Conservation (phyloP, 495 filamentous ascomycete genomes). For the Podospora bellae-mahoneyi region DNA sequence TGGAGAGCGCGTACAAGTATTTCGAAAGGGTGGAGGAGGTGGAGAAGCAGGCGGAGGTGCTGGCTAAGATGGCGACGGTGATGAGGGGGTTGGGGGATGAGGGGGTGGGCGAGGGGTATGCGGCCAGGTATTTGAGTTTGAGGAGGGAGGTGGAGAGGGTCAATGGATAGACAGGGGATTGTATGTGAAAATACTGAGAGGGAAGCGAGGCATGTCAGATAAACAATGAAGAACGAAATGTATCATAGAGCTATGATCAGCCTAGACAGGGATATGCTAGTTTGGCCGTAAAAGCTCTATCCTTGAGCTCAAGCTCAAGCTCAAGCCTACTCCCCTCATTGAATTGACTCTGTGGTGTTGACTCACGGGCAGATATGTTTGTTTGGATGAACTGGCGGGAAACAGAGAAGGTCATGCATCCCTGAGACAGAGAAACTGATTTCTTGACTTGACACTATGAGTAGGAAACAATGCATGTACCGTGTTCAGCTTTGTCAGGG, state of each 20-base stretch:
- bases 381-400: not conserved
- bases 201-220: not conserved
- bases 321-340: not conserved
- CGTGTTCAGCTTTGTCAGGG: conserved; percentile 10
- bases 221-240: not conserved
- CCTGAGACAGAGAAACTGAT: not conserved
- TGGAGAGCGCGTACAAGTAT: conserved; percentile 62
- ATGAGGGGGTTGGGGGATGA: conserved; percentile 72
- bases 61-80: conserved; percentile 81
- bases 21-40: conserved; percentile 73
- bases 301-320: not conserved
- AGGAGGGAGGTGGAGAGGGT: conserved; percentile 14
- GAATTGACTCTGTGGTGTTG: too few relatives aligned
- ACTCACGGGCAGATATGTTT: not conserved
- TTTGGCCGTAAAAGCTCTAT: not conserved
- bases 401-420: not conserved
- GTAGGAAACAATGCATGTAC: conserved; percentile 27
- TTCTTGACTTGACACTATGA: conserved; percentile 19
- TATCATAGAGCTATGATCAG: not conserved
- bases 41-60: conserved; percentile 71
- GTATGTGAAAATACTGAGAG: not conserved
- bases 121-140: conserved; percentile 64
- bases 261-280: not conserved
- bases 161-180: not conserved
- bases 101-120: conserved; percentile 69